Evolutionary conservation across 441 rosid genomes (phyloP).

Genomic region (Omphalea diandra): DNA sequence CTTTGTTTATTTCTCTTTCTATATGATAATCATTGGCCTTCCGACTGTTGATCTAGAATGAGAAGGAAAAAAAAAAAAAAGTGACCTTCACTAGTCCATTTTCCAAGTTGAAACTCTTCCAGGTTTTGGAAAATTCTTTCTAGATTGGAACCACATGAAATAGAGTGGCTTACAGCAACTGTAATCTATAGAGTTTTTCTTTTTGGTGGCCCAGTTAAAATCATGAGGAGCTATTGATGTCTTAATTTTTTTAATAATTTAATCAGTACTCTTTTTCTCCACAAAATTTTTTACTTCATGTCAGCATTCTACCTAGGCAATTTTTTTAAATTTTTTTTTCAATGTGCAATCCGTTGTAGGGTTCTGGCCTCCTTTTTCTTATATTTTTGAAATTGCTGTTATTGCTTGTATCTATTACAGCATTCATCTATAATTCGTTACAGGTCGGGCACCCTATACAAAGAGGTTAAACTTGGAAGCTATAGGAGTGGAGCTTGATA

Average conservation of each 20-base stretch:
- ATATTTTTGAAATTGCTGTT: not conserved
- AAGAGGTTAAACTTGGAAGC: conserved; percentile 87
- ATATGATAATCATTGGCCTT: not conserved
- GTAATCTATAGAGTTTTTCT: not conserved
- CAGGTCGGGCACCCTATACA: conserved; percentile 82
- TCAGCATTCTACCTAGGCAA: not conserved
- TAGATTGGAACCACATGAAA: not conserved
- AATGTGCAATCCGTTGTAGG: not conserved
- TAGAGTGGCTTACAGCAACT: not conserved
- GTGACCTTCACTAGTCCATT: not conserved
- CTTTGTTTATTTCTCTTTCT: no score
- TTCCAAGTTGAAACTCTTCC: not conserved
- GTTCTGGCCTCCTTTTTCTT: not conserved
- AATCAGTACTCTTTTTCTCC: not conserved
- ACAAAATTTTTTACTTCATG: not conserved
- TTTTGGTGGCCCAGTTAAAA: not conserved
- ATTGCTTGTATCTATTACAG: not conserved
- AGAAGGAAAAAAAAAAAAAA: not conserved
- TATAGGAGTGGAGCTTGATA: conserved; percentile 84
- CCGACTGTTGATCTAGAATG: not conserved
- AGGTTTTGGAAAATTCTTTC: not conserved
- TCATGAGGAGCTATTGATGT: no score
- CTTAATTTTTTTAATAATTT: no score
- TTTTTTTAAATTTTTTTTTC: not conserved
- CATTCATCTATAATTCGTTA: conserved; percentile 21